These are phyloP conservation scores for Tolypocladium amazonense DNA, from an alignment of 2,329 filamentous ascomycete genomes.

Conservation along the genomic window DNA sequence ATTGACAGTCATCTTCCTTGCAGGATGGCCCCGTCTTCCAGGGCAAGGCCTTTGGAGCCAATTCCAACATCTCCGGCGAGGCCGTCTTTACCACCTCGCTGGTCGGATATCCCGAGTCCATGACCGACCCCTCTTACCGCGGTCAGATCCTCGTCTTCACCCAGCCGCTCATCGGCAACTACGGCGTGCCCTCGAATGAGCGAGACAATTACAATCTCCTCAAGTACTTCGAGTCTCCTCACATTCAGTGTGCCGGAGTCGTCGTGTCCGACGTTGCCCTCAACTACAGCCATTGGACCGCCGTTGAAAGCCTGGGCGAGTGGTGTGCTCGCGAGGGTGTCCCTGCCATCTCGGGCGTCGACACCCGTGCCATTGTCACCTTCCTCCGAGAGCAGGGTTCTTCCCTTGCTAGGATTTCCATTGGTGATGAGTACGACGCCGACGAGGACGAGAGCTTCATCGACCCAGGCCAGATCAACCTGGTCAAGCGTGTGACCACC, in stretches of 20 bases:
- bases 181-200: conserved; percentile 80
- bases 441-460: conserved; percentile 95
- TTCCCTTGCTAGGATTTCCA: conserved; percentile 84
- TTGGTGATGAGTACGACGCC: conserved; percentile 96
- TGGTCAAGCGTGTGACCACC: conserved; percentile 92
- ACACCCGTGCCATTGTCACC: conserved; percentile 94
- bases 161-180: conserved; percentile 95
- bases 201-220: conserved; percentile 84
- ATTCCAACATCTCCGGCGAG: conserved; percentile 93
- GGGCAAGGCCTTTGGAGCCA: conserved; percentile 92
- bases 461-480: conserved; percentile 92
- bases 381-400: conserved; percentile 93
- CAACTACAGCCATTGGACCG: conserved; percentile 97
- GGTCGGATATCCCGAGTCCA: conserved; percentile 93
- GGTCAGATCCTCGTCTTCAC: conserved; percentile 98
- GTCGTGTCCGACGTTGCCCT: conserved; percentile 91
- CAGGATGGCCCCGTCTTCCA: conserved; percentile 92
- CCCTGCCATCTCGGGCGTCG: conserved; percentile 90
- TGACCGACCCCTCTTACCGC: conserved; percentile 80
- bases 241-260: conserved; percentile 92
- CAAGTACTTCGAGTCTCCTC: conserved; percentile 96
- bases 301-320: conserved; percentile 81
- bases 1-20: neutral
- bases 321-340: conserved; percentile 97
- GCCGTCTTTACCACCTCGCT: conserved; percentile 97